Percentiles rank a stretch among this genome's conserved stretches.
Conservation (phyloP, 331 rosid genomes). For the Spiraea crenata region DNA sequence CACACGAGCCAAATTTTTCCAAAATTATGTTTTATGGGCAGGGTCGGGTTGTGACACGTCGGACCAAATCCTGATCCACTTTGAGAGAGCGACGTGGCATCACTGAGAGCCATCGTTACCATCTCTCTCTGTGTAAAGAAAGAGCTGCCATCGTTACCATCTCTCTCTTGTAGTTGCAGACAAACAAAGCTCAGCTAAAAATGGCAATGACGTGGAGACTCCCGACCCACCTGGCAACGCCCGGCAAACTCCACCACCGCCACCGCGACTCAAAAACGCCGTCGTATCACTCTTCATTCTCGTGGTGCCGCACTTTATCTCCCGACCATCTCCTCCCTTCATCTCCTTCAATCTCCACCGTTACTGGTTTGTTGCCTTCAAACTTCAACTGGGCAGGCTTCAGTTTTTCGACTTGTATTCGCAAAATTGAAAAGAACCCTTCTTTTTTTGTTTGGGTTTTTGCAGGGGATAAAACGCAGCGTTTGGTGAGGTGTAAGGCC, state of each 20-base stretch:
- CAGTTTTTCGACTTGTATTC: neutral
- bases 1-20: no score
- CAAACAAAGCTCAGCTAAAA: neutral
- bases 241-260: constrained; percentile 25
- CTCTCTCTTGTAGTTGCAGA: constrained; percentile 11
- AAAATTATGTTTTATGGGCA: neutral
- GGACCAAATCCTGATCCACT: constrained; percentile 32
- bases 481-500: constrained; percentile 40
- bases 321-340: constrained; percentile 31
- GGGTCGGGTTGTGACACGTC: constrained; percentile 25
- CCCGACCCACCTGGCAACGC: constrained; percentile 41
- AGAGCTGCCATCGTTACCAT: constrained; percentile 11
- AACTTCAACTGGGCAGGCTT: neutral
- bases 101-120: constrained; percentile 27
- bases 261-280: neutral
- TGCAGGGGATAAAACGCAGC: constrained; percentile 30
- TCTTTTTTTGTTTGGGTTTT: neutral
- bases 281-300: constrained; percentile 11
- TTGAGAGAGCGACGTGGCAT: constrained; percentile 46
- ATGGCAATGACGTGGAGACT: constrained; percentile 48
- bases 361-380: neutral
- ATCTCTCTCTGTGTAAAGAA: constrained; percentile 2
- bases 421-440: neutral
- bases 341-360: constrained; percentile 21
- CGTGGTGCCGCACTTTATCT: constrained; percentile 40